Evolutionary conservation across 2,329 filamentous ascomycete genomes (phyloP), one percentile per base, ranked within the genome.

Genomic region (Hypoxylon sp.): DNA sequence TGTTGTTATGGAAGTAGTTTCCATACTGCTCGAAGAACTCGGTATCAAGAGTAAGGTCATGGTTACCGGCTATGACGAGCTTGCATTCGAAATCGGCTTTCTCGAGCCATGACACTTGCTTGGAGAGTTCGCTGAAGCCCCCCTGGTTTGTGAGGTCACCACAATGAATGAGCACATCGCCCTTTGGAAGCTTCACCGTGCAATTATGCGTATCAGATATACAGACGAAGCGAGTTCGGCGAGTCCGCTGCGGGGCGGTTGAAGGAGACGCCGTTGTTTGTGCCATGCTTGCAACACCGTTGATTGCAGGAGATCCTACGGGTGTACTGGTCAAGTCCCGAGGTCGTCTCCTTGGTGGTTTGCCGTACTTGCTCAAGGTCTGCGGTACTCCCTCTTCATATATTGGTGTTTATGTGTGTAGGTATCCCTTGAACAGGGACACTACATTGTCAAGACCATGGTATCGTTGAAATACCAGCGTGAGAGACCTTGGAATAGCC

Each of bases 141-240:
- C 90, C 90, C 69, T 89, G 85, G 70, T 91, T 92, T 3, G 89
- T 91, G 64, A 93, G 73, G 70, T 93, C 90, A 5, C 90, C 89
- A 1, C 89, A 89, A 69, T 92, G 89, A 46, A 92, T 86, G 27
- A 93, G 78, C 7, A 93, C 83, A 70, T 93, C 88, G 35, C 89
- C 90, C 18, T 80, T 81, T 0, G 90, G 89, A 1, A 92, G 79
- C 66, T 84, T 87, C 65, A 83, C 78, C 2, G 80, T 79, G 64
- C 78, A 81, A 70, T 90, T 90, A 73, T 92, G 89, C 1, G 89
- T 92, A 74, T 93, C 90, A 3, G 89, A 90, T 53, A 92, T 81
- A 74, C 88, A 91, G 48, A 92, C 88, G 55, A 92, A 82, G 58
- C 89, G 83, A 4, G 88, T 87, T 61, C 81, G 76, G 48, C 79